These are phyloP conservation scores for Candida endomychidarum DNA, from an alignment of 805 yeast species.

Conservation along the genomic window DNA sequence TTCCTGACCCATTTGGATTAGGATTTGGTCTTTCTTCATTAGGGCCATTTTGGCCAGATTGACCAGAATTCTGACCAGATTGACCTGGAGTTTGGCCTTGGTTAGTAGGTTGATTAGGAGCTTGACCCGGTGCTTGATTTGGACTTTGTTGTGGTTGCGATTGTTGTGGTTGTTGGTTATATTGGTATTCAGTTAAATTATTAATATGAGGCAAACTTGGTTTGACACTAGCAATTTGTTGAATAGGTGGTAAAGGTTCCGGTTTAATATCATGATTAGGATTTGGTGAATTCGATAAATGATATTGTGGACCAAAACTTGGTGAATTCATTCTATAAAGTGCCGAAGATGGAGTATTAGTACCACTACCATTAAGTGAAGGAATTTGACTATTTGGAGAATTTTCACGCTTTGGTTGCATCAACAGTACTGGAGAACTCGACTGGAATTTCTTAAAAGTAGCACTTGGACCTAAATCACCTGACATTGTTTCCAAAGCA, in stretches of 20 bases:
- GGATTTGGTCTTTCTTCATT: neutral
- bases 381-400: conserved; percentile 1
- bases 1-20: neutral
- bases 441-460: conserved; percentile 31
- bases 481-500: conserved; percentile 44
- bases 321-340: conserved; percentile 32
- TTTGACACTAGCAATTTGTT: conserved; percentile 21
- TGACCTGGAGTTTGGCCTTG: neutral
- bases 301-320: conserved; percentile 47
- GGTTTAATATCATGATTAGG: conserved; percentile 2
- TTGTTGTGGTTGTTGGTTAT: neutral
- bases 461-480: conserved; percentile 46
- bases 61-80: conserved; percentile 4
- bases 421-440: conserved; percentile 28
- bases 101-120: neutral
- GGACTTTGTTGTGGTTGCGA: neutral
- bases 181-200: conserved; percentile 6
- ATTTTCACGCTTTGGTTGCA: conserved; percentile 14
- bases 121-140: neutral
- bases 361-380: neutral
- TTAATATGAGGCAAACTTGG: conserved; percentile 27
- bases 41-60: neutral
- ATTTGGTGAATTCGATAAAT: conserved; percentile 17
- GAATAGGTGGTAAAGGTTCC: conserved; percentile 26
- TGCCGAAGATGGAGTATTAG: conserved; percentile 38